These are phyloP conservation scores for Bjerkandera adusta DNA, from an alignment of 1,284 basidiomycete species.

Conservation along the genomic window DNA sequence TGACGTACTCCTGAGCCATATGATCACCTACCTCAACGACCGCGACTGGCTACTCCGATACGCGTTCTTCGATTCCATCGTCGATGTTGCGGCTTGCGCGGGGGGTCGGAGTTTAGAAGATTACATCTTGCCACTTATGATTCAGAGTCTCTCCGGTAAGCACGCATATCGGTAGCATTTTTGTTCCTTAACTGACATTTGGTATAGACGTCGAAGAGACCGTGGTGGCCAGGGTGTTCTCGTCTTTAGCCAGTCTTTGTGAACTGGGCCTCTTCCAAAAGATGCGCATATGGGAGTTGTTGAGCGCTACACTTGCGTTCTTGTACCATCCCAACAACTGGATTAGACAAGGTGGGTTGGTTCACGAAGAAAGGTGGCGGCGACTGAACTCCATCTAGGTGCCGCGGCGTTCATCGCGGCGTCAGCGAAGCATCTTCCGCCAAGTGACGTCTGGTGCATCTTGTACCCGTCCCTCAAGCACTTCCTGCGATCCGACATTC, in stretches of 20 bases:
- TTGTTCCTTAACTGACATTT: constrained; percentile 41
- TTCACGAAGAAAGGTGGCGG: neutral
- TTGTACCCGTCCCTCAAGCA: constrained; percentile 89
- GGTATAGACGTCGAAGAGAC: constrained; percentile 87
- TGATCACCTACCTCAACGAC: constrained; percentile 98
- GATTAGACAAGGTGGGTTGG: constrained; percentile 80
- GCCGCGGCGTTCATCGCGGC: constrained; percentile 86
- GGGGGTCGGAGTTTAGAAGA: constrained; percentile 85
- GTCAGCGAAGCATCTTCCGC: constrained; percentile 74
- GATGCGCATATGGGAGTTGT: constrained; percentile 92
- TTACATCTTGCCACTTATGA: constrained; percentile 91
- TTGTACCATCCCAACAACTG: constrained; percentile 96
- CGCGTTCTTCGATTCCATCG: constrained; percentile 94
- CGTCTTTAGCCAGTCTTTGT: constrained; percentile 81
- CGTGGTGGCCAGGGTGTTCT: constrained; percentile 86
- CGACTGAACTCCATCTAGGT: constrained; percentile 42
- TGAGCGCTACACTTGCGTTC: constrained; percentile 85
- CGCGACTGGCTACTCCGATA: constrained; percentile 89
- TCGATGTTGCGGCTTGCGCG: constrained; percentile 91
- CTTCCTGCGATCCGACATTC: constrained; percentile 85
- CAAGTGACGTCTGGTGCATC: constrained; percentile 94
- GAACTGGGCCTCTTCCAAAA: constrained; percentile 87
- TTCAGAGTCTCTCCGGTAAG: constrained; percentile 87
- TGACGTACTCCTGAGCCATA: constrained; percentile 93
- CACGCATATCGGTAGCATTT: constrained; percentile 6